Conservation (phyloP, 2,329 filamentous ascomycete species). For the Huntiella bhutanensis region DNA sequence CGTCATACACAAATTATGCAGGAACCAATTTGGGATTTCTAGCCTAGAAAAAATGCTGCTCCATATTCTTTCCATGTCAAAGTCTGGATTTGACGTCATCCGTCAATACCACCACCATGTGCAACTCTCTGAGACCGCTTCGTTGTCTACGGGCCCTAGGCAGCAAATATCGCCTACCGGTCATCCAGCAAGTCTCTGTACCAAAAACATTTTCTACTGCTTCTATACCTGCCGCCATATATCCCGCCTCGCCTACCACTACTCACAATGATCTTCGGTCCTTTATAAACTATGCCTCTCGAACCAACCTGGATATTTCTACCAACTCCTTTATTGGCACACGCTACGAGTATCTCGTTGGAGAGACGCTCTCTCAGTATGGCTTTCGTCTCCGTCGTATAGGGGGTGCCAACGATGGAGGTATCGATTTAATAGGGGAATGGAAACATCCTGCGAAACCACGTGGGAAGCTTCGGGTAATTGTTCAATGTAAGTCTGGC, state of each 20-base stretch:
- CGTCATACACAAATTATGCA: too few relatives aligned
- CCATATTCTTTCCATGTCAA: too few relatives aligned
- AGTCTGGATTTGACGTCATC: too few relatives aligned
- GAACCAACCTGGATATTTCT: slow-evolving; percentile 31
- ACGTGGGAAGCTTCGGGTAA: slow-evolving; percentile 21
- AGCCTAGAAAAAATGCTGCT: too few relatives aligned
- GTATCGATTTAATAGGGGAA: slow-evolving; percentile 55
- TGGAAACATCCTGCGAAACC: slow-evolving; percentile 38
- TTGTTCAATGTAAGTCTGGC: slow-evolving; percentile 53
- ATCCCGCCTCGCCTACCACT: slow-evolving; percentile 6
- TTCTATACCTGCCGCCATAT: not conserved
- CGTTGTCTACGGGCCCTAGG: too few relatives aligned
- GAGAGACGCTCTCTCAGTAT: slow-evolving; percentile 33
- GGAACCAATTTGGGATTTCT: too few relatives aligned
- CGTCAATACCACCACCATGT: too few relatives aligned
- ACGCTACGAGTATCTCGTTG: slow-evolving; percentile 55
- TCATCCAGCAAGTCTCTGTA: too few relatives aligned
- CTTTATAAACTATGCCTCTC: slow-evolving; percentile 45
- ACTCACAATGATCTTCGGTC: slow-evolving; percentile 42
- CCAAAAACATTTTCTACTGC: not conserved
- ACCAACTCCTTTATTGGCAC: slow-evolving; percentile 53
- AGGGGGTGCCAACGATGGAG: slow-evolving; percentile 47
- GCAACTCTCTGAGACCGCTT: too few relatives aligned
- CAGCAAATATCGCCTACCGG: too few relatives aligned
- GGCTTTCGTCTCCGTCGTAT: slow-evolving; percentile 47